Conservation (phyloP, 2,329 filamentous ascomycete genomes). For the Diaporthe velutina region DNA sequence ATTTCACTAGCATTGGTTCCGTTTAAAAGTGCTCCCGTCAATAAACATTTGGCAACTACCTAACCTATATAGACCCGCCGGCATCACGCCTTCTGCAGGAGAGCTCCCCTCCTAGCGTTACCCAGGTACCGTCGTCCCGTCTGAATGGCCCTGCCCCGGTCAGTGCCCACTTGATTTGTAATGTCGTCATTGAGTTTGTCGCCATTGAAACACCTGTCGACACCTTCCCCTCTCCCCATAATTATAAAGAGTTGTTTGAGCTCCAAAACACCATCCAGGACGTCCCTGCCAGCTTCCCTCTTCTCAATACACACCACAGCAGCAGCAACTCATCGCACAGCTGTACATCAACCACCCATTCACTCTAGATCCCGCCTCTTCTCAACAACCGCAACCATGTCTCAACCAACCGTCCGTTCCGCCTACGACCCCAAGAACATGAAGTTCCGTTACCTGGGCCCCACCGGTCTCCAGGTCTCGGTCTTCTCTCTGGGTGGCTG, state of each 20-base stretch:
- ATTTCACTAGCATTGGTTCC: not conserved
- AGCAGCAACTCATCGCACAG: not conserved
- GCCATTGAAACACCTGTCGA: slow-evolving; percentile 26
- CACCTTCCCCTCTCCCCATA: slow-evolving; percentile 26
- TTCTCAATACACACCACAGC: not conserved
- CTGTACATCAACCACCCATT: slow-evolving; percentile 35
- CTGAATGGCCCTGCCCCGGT: slow-evolving; percentile 5
- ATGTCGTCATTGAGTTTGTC: slow-evolving; percentile 39
- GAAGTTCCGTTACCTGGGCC: slow-evolving; percentile 80
- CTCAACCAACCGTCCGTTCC: slow-evolving; percentile 40
- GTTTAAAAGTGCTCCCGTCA: not conserved
- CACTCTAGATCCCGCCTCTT: slow-evolving; percentile 46
- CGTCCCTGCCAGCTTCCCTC: slow-evolving; percentile 4
- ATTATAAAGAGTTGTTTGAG: slow-evolving; percentile 19
- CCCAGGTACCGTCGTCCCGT: not conserved
- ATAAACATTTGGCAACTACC: not conserved
- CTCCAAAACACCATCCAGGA: not conserved
- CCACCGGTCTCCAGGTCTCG: slow-evolving; percentile 80
- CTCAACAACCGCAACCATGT: slow-evolving; percentile 33
- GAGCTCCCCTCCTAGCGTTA: not conserved
- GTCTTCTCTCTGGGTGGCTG: slow-evolving; percentile 78
- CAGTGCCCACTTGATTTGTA: slow-evolving; percentile 31
- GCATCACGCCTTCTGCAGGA: not conserved
- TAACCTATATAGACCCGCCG: not conserved
- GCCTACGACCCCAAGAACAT: slow-evolving; percentile 59